Evolutionary conservation across 768 basidiomycete genomes (phyloP).

Genomic region (Collybia sordida): DNA sequence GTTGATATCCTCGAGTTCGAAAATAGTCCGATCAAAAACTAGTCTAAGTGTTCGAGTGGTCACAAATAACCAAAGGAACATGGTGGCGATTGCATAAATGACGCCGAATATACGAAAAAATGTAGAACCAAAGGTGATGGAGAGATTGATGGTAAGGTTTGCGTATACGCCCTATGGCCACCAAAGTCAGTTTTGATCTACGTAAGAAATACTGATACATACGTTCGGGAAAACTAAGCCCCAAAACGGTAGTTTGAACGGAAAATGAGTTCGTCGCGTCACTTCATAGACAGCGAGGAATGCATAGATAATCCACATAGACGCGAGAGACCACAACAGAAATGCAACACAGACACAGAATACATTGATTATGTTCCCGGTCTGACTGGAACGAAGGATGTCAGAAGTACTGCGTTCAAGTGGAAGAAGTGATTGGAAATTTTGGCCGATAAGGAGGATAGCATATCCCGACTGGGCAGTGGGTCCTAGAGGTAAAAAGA

Average conservation of each 20-base stretch:
- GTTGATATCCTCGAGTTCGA: slow-evolving; percentile 1
- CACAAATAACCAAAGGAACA: slow-evolving; percentile 5
- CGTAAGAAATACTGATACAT: slow-evolving; percentile 14
- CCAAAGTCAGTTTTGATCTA: neutral
- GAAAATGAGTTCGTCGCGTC: slow-evolving; percentile 37
- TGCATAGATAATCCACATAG: slow-evolving; percentile 62
- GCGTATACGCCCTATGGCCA: slow-evolving; percentile 59
- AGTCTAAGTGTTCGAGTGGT: neutral
- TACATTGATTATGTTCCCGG: slow-evolving; percentile 40
- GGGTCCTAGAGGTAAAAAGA: slow-evolving; percentile 76
- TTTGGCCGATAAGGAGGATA: slow-evolving; percentile 54
- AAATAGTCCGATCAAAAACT: slow-evolving; percentile 2
- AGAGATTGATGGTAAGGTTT: slow-evolving; percentile 57
- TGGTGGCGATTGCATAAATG: slow-evolving; percentile 39
- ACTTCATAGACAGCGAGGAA: slow-evolving; percentile 47
- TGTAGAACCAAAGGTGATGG: slow-evolving; percentile 44
- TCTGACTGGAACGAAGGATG: slow-evolving; percentile 31
- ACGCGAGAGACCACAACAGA: slow-evolving; percentile 59
- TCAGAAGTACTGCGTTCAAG: slow-evolving; percentile 24
- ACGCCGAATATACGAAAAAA: slow-evolving; percentile 61
- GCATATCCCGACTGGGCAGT: slow-evolving; percentile 66
- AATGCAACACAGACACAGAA: slow-evolving; percentile 49
- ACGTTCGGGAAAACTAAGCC: slow-evolving; percentile 73
- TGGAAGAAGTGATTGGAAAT: slow-evolving; percentile 37
- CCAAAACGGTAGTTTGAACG: slow-evolving; percentile 64